Evolutionary conservation across 805 yeast genomes (phyloP).

Genomic region (Candida nitratophila): DNA sequence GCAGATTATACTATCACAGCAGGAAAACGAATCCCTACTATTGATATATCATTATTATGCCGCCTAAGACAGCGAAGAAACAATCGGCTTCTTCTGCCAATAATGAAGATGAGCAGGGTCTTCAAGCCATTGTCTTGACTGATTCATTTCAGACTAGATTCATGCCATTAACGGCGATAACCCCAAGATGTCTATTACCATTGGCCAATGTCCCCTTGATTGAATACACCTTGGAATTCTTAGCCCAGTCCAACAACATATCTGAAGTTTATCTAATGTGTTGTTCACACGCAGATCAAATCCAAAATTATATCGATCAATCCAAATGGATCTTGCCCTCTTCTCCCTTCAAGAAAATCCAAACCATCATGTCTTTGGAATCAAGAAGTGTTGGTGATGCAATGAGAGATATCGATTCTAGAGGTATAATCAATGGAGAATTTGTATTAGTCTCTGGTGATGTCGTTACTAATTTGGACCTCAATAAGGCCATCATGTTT

Average conservation of each 20-base stretch:
- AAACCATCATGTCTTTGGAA: constrained; percentile 77
- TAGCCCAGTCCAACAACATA: constrained; percentile 77
- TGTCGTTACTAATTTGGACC: constrained; percentile 87
- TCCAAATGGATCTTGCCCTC: constrained; percentile 64
- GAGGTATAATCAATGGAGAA: constrained; percentile 87
- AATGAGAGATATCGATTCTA: constrained; percentile 88
- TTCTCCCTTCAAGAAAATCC: constrained; percentile 74
- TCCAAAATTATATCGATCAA: constrained; percentile 69
- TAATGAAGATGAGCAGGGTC: constrained; percentile 63
- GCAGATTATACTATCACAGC: no score
- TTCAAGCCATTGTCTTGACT: constrained; percentile 91
- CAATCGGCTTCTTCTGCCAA: constrained; percentile 2
- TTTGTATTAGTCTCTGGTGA: constrained; percentile 90
- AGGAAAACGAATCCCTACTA: no score
- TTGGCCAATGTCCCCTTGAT: constrained; percentile 89
- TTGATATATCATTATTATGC: constrained; percentile 7
- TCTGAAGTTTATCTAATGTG: constrained; percentile 87
- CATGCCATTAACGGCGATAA: constrained; percentile 81
- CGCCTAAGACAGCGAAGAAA: constrained; percentile 16
- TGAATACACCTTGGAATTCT: constrained; percentile 90
- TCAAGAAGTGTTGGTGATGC: constrained; percentile 94
- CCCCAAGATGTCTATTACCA: constrained; percentile 88
- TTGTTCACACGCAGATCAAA: constrained; percentile 83
- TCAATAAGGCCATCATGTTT: constrained; percentile 60
- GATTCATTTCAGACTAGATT: constrained; percentile 91